Evolutionary conservation across 2,329 filamentous ascomycete species (phyloP), one percentile per base, ranked within the genome.

Genomic region (Microsporum canis): DNA sequence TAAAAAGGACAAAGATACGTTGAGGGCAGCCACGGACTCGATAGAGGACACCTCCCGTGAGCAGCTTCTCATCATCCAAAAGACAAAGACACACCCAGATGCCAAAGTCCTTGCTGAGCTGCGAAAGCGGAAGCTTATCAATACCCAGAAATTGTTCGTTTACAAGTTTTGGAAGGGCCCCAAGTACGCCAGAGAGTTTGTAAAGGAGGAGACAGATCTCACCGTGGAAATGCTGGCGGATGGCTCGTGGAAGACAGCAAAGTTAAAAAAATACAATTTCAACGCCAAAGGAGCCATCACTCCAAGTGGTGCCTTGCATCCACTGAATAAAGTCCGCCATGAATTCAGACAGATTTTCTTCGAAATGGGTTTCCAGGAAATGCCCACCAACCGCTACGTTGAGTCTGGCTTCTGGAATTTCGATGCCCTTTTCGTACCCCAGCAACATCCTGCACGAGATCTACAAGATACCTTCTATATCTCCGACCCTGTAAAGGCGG

Each of bases 401-500:
- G 94, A 99, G 78, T 92, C 91, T 10, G 91, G 92, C 55, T 96
- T 97, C 85, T 99, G 94, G 91, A 97, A 97, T 77, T 97, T 97
- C 75, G 92, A 97, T 71, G 86, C 91, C 29, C 89, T 99, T 65
- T 96, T 92, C 75, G 92, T 97, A 59, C 92, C 92, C 34, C 94
- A 95, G 77, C 94, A 99, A 81, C 94, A 99, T 75, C 94, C 94
- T 58, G 94, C 94, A 63, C 89, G 94, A 72, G 94, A 99, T 74
- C 82, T 96, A 67, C 94, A 99, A 80, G 94, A 99, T 71, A 97
- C 94, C 61, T 97, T 97, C 80, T 99, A 96, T 80, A 92, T 97
- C 70, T 91, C 91, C 45, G 91, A 99, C 71, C 94, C 94, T 53
- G 80, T 84, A 63, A 77, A 76, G 62, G 91, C 90, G 41, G 91